Evolutionary conservation across 371 early-diverging fungal genomes (phyloP).

Genomic region (Nematocida ironsii): DNA sequence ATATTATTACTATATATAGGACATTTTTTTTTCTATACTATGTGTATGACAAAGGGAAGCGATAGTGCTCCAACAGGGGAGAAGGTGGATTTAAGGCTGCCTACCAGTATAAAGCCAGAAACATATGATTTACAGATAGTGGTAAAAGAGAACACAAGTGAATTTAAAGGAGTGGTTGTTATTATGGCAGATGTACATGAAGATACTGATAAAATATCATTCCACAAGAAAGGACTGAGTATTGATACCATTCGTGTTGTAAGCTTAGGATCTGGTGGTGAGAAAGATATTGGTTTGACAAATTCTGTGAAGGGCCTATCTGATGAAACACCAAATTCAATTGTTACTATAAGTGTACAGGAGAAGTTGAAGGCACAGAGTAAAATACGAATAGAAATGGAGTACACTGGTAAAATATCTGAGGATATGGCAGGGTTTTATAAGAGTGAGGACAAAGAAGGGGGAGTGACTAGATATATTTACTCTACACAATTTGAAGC

Average conservation of each 20-base stretch:
- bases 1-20: constrained; percentile 3
- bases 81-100: constrained; percentile 15
- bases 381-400: constrained; percentile 8
- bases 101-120: constrained; percentile 23
- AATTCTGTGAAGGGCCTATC: neutral
- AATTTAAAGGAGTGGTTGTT: constrained; percentile 11
- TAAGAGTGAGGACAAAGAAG: constrained; percentile 51
- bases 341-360: neutral
- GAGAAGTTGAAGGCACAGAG: neutral
- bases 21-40: constrained; percentile 36
- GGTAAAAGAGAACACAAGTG: constrained; percentile 15
- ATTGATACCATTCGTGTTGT: constrained; percentile 3
- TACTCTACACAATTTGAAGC: constrained; percentile 81
- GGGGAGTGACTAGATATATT: constrained; percentile 19
- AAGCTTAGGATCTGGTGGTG: neutral
- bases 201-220: constrained; percentile 7
- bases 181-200: constrained; percentile 11
- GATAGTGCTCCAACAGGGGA: neutral
- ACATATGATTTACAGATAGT: constrained; percentile 19
- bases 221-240: constrained; percentile 17
- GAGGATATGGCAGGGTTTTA: constrained; percentile 65
- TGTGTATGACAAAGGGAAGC: constrained; percentile 18
- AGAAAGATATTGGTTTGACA: neutral
- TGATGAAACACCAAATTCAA: neutral
- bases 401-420: constrained; percentile 51